Percentiles rank a stretch among this genome's conserved stretches.
Evolutionary conservation across 768 basidiomycete genomes (phyloP).

Genomic region (Obba rivulosa): DNA sequence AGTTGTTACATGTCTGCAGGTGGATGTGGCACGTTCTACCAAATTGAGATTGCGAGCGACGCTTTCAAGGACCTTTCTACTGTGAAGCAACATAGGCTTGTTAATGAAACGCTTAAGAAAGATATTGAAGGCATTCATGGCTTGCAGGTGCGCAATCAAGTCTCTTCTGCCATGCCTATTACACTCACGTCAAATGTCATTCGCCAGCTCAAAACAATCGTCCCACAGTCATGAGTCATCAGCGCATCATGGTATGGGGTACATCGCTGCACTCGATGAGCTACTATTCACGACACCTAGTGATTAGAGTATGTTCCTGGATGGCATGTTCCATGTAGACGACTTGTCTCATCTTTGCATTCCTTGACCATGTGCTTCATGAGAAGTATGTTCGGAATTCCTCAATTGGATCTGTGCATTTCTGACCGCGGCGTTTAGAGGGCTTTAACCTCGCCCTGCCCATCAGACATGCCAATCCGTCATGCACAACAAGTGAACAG

Average conservation of each 20-base stretch:
- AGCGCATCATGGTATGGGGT: background rate
- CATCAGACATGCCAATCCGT: no score
- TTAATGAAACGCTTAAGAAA: constrained; percentile 78
- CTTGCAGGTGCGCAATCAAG: constrained; percentile 60
- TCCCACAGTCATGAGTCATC: constrained; percentile 8
- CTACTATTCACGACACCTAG: no score
- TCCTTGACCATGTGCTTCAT: no score
- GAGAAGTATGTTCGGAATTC: no score
- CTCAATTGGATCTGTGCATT: no score
- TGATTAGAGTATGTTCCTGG: no score
- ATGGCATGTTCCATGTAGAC: no score
- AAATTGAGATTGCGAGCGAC: constrained; percentile 81
- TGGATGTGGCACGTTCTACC: constrained; percentile 96
- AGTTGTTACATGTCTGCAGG: constrained; percentile 40
- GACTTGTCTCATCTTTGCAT: no score
- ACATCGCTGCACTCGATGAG: no score
- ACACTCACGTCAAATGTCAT: background rate
- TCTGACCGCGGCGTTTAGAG: no score
- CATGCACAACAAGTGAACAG: no score
- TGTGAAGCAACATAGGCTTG: constrained; percentile 91
- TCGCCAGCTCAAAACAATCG: constrained; percentile 17
- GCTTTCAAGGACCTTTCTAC: constrained; percentile 80
- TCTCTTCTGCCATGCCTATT: background rate
- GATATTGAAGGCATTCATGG: constrained; percentile 94
- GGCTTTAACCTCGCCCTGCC: no score